Conservation (phyloP, 2,329 filamentous ascomycete species). For the Fusarium sp. region DNA sequence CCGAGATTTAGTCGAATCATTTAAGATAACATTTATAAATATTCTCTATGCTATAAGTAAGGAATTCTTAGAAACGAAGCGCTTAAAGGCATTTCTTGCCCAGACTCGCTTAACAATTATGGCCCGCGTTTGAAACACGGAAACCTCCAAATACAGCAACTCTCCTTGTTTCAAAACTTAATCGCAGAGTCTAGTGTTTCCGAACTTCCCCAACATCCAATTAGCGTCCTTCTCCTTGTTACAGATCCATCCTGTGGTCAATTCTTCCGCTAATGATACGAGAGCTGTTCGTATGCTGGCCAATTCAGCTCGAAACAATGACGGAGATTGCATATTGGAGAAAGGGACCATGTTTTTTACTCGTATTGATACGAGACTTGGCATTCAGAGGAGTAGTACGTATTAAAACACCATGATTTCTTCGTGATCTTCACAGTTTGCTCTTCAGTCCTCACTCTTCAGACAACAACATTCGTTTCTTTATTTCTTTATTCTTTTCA, state of each 20-base stretch:
- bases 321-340: neutral
- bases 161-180: constrained; percentile 25
- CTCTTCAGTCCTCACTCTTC: neutral
- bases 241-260: neutral
- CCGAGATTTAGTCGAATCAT: no score
- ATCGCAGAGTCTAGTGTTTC: constrained; percentile 11
- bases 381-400: neutral
- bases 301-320: constrained; percentile 8
- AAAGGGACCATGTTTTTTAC: neutral
- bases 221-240: neutral
- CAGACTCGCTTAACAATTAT: neutral
- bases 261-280: constrained; percentile 21
- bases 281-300: neutral
- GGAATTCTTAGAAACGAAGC: neutral
- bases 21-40: fast-evolving
- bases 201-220: neutral
- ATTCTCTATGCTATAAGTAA: neutral
- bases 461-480: constrained; percentile 13
- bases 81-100: neutral
- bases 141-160: constrained; percentile 14
- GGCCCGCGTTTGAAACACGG: constrained; percentile 11
- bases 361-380: neutral
- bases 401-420: constrained; percentile 17
- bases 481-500: constrained; percentile 14
- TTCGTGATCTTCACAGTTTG: neutral